These are phyloP conservation scores for Phytophthora lateralis DNA, from an alignment of 352 stramenopile species.

Conservation along the genomic window DNA sequence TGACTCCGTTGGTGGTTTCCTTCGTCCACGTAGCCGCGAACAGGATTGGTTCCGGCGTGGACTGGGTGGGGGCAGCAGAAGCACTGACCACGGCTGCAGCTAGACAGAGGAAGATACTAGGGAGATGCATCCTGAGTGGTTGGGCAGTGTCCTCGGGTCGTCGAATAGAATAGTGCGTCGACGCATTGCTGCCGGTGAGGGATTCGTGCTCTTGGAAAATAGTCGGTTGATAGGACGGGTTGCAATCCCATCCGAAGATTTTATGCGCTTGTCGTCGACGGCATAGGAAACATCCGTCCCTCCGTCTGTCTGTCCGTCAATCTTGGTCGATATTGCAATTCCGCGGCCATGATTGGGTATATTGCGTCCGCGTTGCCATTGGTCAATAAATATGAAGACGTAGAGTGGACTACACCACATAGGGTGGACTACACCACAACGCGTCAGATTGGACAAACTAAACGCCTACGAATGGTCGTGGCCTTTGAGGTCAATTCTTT, in stretches of 20 bases:
- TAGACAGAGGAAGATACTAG: constrained; percentile 26
- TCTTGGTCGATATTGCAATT: no score
- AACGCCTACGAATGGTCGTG: no score
- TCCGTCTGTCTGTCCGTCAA: no score
- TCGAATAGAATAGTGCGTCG: constrained; percentile 22
- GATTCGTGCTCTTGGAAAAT: neutral
- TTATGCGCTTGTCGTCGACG: no score
- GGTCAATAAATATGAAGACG: no score
- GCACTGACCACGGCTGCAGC: constrained; percentile 11
- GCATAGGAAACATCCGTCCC: no score
- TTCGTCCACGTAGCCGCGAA: constrained; percentile 65
- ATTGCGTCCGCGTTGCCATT: no score
- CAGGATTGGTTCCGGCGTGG: constrained; percentile 32
- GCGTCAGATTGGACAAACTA: no score
- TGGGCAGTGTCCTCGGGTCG: constrained; percentile 2
- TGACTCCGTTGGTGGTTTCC: constrained; percentile 61
- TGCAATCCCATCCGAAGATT: neutral
- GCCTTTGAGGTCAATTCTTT: no score
- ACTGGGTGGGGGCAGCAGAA: constrained; percentile 23
- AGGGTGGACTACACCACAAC: no score
- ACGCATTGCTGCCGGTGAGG: neutral
- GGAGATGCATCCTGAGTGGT: constrained; percentile 25
- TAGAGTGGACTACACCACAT: no score
- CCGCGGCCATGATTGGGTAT: no score
- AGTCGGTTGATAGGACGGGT: neutral